Evolutionary conservation across 805 yeast species (phyloP).

Genomic region (Candida corydali): DNA sequence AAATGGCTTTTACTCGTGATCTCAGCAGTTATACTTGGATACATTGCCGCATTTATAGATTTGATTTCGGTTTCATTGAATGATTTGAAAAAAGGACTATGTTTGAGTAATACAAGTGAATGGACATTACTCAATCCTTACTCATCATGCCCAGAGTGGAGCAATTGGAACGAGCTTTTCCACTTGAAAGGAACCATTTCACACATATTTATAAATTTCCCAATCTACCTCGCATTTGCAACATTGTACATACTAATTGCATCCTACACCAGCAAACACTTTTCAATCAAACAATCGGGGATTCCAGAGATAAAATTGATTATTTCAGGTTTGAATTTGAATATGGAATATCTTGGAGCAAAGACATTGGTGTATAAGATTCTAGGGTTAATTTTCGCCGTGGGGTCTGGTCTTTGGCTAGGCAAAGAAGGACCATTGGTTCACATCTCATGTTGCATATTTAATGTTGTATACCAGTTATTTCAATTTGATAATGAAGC

Average conservation of each 20-base stretch:
- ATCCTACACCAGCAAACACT: conserved; percentile 21
- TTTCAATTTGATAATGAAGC: conserved; percentile 44
- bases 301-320: conserved; percentile 70
- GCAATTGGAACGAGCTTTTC: conserved; percentile 31
- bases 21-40: conserved; percentile 46
- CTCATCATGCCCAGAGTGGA: conserved; percentile 43
- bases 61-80: conserved; percentile 46
- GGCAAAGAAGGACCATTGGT: conserved; percentile 88
- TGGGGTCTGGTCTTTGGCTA: conserved; percentile 75
- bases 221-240: conserved; percentile 30
- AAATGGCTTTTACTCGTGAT: conserved; percentile 48
- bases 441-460: conserved; percentile 65
- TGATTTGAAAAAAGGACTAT: conserved; percentile 51
- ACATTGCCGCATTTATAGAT: conserved; percentile 46
- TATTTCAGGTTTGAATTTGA: conserved; percentile 58
- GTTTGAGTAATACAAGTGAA: conserved; percentile 32
- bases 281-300: conserved; percentile 48
- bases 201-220: conserved; percentile 27
- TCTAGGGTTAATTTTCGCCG: conserved; percentile 56
- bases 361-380: conserved; percentile 53
- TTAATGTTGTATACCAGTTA: conserved; percentile 30
- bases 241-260: conserved; percentile 20
- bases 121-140: conserved; percentile 42
- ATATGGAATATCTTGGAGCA: conserved; percentile 45
- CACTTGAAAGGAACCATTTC: conserved; percentile 15